Evolutionary conservation across 179 eudicot genomes (phyloP).

Genomic region (Nepenthes alata): DNA sequence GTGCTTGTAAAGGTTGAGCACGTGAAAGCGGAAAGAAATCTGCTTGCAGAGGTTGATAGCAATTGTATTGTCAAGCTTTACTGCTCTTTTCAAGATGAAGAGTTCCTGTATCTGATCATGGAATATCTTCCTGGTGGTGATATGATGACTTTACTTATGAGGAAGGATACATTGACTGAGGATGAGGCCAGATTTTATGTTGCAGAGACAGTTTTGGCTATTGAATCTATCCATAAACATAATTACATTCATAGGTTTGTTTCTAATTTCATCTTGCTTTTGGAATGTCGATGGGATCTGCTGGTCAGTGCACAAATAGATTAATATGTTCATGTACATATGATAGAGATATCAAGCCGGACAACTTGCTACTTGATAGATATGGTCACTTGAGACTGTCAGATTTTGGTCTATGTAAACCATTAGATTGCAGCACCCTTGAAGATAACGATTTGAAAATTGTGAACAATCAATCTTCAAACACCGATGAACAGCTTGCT

Average conservation of each 20-base stretch:
- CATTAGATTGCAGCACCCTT: conserved; percentile 63
- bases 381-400: conserved; percentile 81
- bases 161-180: conserved; percentile 78
- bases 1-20: conserved; percentile 50
- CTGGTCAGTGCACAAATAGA: not conserved
- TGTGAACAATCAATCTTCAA: conserved; percentile 43
- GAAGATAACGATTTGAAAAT: conserved; percentile 62
- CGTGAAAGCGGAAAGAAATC: conserved; percentile 85
- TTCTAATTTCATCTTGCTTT: conserved; percentile 1
- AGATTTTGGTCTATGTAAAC: conserved; percentile 85
- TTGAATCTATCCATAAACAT: conserved; percentile 77
- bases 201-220: conserved; percentile 74
- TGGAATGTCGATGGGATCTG: no score
- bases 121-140: conserved; percentile 91
- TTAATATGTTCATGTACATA: not conserved
- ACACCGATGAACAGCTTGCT: conserved; percentile 62
- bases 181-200: conserved; percentile 83
- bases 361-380: conserved; percentile 71
- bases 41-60: conserved; percentile 87
- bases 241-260: conserved; percentile 74
- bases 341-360: conserved; percentile 83
- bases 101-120: conserved; percentile 74
- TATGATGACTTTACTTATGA: conserved; percentile 88
- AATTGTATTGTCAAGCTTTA: conserved; percentile 85
- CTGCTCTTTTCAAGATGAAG: conserved; percentile 89